Evolutionary conservation across 164 flowering plant genomes (phyloP), one percentile per base, ranked within the genome.

Genomic region (Amborella trichopoda): DNA sequence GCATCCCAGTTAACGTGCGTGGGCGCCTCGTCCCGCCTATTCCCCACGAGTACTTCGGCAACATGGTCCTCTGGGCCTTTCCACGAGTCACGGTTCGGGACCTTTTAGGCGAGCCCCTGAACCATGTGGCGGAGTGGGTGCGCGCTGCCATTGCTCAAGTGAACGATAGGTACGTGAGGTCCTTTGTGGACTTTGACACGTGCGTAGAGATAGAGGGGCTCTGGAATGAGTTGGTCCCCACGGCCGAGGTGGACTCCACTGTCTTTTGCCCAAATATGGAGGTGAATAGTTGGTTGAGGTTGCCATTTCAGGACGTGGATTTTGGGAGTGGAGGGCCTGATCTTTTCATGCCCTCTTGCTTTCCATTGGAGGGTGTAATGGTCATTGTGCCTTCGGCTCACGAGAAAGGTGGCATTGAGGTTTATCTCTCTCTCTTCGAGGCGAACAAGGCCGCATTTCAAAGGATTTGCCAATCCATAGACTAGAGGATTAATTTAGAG

Each of bases 1-100:
- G 58, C 26, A 51, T 63, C 25, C 47, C 65, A 0, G 65, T 67
- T 5, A 54, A 67, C 28, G 71, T 64, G 3, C 67, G 65, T 0
- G 22, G 20, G 0, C 26, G 66, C 13, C 23, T 66, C 26, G 58
- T 49, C 13, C 37, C 55, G 12, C 13, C 23, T 3, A 25, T 46
- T 5, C 37, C 50, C n/a, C n/a, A n/a, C n/a, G 46, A 50, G 23
- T 50, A 50, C 46, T 50, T 50, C n/a, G 54, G 54, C 1, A 50
- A 50, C 46, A 11, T 50, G 45, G 54, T 50, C 3, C 36, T 50
- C 5, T 50, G 54, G 54, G 48, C 48, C 2, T 43, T 19, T 22
- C 47, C 48, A 14, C 28, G 38, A 30, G 5, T 23, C 6, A 27
- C 8, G 9, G 55, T 27, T 22, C 10, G 5, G 21, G 49, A 46